phyloP scores from a whole-genome alignment of 805 yeast species.

The Sporopachydermia lactativora region DNA sequence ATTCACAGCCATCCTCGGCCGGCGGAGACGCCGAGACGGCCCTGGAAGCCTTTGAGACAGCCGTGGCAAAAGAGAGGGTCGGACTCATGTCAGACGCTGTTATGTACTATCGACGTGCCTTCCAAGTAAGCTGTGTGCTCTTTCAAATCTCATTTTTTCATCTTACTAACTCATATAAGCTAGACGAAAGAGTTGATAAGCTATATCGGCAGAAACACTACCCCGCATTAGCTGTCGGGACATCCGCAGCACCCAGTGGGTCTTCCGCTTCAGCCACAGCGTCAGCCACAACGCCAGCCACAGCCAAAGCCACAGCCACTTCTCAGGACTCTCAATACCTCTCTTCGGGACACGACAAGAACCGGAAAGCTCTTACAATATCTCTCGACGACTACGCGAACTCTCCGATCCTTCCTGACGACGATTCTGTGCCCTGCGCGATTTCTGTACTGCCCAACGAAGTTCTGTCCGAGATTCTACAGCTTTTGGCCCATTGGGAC shows the following conservation, averaged over 20 bases:
- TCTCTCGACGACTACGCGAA: background rate
- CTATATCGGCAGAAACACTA: slow-evolving; percentile 40
- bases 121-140: slow-evolving; percentile 26
- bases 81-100: slow-evolving; percentile 82
- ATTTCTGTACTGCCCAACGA: slow-evolving; percentile 15
- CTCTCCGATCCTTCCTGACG: slow-evolving; percentile 3
- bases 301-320: background rate
- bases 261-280: background rate
- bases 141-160: background rate
- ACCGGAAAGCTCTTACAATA: background rate
- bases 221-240: background rate
- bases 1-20: too few species aligned
- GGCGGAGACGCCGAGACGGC: too few species aligned
- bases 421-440: slow-evolving; percentile 7
- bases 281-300: background rate
- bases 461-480: slow-evolving; percentile 14
- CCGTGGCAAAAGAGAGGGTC: slow-evolving; percentile 52
- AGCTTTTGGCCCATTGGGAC: slow-evolving; percentile 13
- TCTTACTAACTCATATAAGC: too few species aligned
- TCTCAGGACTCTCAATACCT: too few species aligned
- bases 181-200: slow-evolving; percentile 43
- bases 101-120: slow-evolving; percentile 55
- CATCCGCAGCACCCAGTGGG: too few species aligned
- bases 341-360: background rate
- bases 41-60: slow-evolving; percentile 50